Percentiles rank a stretch among this genome's conserved stretches.
Conservation (phyloP, 2,329 filamentous ascomycete species). For the Colletotrichum coccodes region DNA sequence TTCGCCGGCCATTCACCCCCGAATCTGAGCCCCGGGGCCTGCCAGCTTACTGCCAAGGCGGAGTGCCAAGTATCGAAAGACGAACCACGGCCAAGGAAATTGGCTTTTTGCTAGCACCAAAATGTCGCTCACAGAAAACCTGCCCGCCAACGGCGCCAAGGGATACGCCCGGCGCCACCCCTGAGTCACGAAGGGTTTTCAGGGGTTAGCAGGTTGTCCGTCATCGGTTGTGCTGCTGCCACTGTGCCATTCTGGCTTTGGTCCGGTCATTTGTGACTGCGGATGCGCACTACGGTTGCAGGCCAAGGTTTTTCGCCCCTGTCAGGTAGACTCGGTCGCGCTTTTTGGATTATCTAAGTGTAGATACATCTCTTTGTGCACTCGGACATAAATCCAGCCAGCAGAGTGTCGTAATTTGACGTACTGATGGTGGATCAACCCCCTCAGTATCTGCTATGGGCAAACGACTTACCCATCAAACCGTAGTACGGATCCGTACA, state of each 20-base stretch:
- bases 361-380: too few species aligned
- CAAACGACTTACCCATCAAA: too few species aligned
- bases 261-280: neutral
- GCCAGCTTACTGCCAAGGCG: slow-evolving; percentile 1
- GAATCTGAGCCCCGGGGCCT: neutral
- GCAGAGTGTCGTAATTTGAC: too few species aligned
- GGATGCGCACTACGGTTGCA: too few species aligned
- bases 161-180: neutral
- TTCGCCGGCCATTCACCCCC: neutral
- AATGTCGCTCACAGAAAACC: neutral
- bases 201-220: neutral
- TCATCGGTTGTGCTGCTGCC: neutral
- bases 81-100: slow-evolving; percentile 12
- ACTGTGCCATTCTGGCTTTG: neutral
- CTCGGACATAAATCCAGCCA: too few species aligned
- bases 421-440: too few species aligned
- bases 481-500: too few species aligned
- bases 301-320: too few species aligned
- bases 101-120: neutral
- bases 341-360: too few species aligned
- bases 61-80: slow-evolving; percentile 12
- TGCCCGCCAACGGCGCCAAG: slow-evolving; percentile 4
- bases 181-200: slow-evolving; percentile 2
- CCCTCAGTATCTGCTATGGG: too few species aligned
- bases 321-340: too few species aligned